Evolutionary conservation across 192 early-diverging fungal species (phyloP).

Genomic region (Chytriomyces confervae): DNA sequence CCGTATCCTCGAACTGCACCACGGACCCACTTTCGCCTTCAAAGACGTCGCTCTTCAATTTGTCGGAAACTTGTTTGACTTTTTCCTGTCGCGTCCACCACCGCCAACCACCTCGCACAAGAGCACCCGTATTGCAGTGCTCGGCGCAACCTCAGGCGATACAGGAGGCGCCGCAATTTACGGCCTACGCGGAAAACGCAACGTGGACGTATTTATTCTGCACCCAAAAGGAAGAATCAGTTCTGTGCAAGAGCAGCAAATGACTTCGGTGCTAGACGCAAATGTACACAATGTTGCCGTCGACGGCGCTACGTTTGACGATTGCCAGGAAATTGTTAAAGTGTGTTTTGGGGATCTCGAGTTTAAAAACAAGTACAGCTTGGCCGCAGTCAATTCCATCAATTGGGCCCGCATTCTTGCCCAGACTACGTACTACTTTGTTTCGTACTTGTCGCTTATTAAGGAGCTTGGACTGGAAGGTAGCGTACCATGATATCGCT

Average conservation of each 20-base stretch:
- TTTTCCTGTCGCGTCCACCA: constrained; percentile 79
- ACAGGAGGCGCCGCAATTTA: constrained; percentile 99
- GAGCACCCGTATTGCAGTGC: constrained; percentile 68
- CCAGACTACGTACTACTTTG: constrained; percentile 95
- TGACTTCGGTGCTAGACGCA: constrained; percentile 92
- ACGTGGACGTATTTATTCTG: constrained; percentile 91
- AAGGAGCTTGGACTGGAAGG: constrained; percentile 28
- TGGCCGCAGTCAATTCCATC: constrained; percentile 98
- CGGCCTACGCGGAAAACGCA: constrained; percentile 90
- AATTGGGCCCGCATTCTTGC: constrained; percentile 98
- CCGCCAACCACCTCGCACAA: constrained; percentile 5
- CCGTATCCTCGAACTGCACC: constrained; percentile 88
- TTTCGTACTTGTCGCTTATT: constrained; percentile 76
- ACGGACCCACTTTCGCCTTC: constrained; percentile 97
- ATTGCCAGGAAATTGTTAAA: constrained; percentile 96
- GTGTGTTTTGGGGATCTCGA: constrained; percentile 77
- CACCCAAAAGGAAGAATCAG: constrained; percentile 89
- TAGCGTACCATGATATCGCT: neutral
- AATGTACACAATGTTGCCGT: constrained; percentile 96
- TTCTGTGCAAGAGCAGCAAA: constrained; percentile 96
- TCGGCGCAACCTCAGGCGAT: constrained; percentile 96
- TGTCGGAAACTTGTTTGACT: constrained; percentile 97
- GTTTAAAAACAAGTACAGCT: constrained; percentile 76
- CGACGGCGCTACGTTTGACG: constrained; percentile 90
- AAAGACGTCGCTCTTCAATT: constrained; percentile 98